These are phyloP conservation scores for Cladosporium sp. DNA, from an alignment of 2,329 filamentous ascomycete genomes.

Conservation along the genomic window DNA sequence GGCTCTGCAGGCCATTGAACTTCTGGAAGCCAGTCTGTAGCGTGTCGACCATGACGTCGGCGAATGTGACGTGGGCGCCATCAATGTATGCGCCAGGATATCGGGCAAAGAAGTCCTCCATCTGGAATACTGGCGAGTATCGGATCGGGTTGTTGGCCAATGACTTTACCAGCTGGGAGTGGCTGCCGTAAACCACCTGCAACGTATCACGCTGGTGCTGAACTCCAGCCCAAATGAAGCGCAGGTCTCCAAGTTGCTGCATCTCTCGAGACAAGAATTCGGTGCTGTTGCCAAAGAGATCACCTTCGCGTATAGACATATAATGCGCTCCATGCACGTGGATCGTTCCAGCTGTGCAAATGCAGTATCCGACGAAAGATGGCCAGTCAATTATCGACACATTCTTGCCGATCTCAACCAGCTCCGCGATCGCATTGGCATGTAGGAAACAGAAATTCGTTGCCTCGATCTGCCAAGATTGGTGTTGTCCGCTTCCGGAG, in stretches of 20 bases:
- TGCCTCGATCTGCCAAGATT: conserved; percentile 90
- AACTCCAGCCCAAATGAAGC: conserved; percentile 74
- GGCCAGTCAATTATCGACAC: conserved; percentile 80
- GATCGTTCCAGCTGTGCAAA: conserved; percentile 83
- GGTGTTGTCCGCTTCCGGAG: conserved; percentile 76
- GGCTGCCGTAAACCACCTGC: conserved; percentile 75
- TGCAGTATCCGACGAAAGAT: conserved; percentile 81
- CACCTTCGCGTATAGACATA: conserved; percentile 60
- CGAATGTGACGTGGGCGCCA: conserved; percentile 70
- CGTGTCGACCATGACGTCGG: conserved; percentile 66
- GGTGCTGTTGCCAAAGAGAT: conserved; percentile 64
- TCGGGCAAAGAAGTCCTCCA: conserved; percentile 85
- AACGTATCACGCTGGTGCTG: conserved; percentile 80
- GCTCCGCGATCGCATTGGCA: conserved; percentile 81
- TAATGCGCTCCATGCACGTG: conserved; percentile 87
- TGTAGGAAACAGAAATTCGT: conserved; percentile 86
- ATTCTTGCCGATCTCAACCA: conserved; percentile 76
- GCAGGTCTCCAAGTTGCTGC: conserved; percentile 74
- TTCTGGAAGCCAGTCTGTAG: conserved; percentile 40
- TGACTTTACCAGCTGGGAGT: conserved; percentile 76
- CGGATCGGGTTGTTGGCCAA: conserved; percentile 68
- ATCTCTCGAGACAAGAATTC: conserved; percentile 77
- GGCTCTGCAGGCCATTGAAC: conserved; percentile 50
- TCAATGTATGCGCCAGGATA: conserved; percentile 75
- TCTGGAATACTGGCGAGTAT: conserved; percentile 77